Evolutionary conservation across 2,329 filamentous ascomycete genomes (phyloP).

Genomic region (Pezicula carpinea): DNA sequence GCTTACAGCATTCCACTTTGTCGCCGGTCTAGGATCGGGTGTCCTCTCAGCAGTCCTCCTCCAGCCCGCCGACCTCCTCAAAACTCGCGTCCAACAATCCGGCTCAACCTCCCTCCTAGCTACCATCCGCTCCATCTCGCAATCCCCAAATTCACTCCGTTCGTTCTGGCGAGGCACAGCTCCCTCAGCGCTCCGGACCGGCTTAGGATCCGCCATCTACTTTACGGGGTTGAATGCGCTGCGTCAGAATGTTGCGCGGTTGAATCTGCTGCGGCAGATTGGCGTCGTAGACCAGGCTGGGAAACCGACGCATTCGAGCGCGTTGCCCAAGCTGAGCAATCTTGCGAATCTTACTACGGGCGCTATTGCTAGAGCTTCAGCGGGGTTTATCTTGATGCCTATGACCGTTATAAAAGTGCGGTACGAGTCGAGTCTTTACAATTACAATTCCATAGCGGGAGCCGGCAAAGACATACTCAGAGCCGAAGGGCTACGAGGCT

Average conservation of each 20-base stretch:
- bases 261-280: constrained; percentile 32
- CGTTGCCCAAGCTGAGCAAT: constrained; percentile 77
- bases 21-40: constrained; percentile 83
- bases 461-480: constrained; percentile 72
- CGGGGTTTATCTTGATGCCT: constrained; percentile 90
- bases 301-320: constrained; percentile 50
- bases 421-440: constrained; percentile 84
- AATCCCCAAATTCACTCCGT: constrained; percentile 56
- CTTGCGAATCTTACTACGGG: constrained; percentile 82
- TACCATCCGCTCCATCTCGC: constrained; percentile 66
- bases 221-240: constrained; percentile 84
- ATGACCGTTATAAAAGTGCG: constrained; percentile 95
- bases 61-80: constrained; percentile 92
- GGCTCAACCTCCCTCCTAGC: constrained; percentile 62
- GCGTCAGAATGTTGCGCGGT: constrained; percentile 59
- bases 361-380: constrained; percentile 76
- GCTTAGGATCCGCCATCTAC: constrained; percentile 89
- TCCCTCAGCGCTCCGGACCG: constrained; percentile 88
- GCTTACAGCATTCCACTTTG: constrained; percentile 71
- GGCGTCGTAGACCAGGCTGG: constrained; percentile 19
- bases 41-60: constrained; percentile 83
- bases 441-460: constrained; percentile 69
- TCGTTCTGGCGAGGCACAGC: constrained; percentile 89
- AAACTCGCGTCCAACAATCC: constrained; percentile 92
- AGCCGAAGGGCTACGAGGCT: constrained; percentile 71